Conservation (phyloP, 306 rosid species). For the Inga oerstediana region DNA sequence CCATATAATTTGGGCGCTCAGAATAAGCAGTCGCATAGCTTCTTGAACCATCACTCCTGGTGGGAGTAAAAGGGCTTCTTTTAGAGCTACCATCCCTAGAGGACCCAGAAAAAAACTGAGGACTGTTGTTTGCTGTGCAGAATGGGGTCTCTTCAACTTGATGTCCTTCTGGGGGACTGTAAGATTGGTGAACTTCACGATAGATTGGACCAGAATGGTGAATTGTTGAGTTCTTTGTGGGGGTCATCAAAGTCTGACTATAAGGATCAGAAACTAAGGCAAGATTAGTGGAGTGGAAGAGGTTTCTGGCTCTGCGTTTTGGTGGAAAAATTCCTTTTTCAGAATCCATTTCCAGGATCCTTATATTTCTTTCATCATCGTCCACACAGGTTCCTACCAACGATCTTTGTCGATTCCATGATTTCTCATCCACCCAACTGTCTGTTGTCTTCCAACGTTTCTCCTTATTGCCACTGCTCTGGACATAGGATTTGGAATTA, state of each 20-base stretch:
- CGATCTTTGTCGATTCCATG: conserved; percentile 45
- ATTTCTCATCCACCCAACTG: conserved; percentile 32
- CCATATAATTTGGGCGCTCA: conserved; percentile 81
- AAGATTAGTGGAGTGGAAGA: conserved; percentile 42
- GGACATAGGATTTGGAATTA: conserved; percentile 52
- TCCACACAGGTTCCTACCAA: conserved; percentile 38
- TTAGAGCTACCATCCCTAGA: conserved; percentile 47
- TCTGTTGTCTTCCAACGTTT: conserved; percentile 34
- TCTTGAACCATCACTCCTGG: conserved; percentile 67
- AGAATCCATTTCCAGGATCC: conserved; percentile 55
- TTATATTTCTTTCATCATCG: conserved; percentile 52
- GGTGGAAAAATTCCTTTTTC: conserved; percentile 41
- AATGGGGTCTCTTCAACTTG: conserved; percentile 53
- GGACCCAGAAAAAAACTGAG: conserved; percentile 54
- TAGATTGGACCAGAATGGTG: conserved; percentile 53
- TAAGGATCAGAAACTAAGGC: conserved; percentile 41
- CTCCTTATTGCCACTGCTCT: conserved; percentile 34
- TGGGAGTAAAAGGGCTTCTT: conserved; percentile 67
- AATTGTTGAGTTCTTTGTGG: conserved; percentile 58
- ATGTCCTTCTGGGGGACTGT: conserved; percentile 39
- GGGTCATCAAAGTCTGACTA: conserved; percentile 51
- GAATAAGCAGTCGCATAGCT: conserved; percentile 56
- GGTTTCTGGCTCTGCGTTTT: conserved; percentile 46
- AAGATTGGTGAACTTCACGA: conserved; percentile 49
- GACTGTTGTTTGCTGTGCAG: conserved; percentile 60